Percentiles rank a stretch among this genome's conserved stretches.
Evolutionary conservation across 2,329 filamentous ascomycete genomes (phyloP).

Genomic region (Penicillium frequentans): DNA sequence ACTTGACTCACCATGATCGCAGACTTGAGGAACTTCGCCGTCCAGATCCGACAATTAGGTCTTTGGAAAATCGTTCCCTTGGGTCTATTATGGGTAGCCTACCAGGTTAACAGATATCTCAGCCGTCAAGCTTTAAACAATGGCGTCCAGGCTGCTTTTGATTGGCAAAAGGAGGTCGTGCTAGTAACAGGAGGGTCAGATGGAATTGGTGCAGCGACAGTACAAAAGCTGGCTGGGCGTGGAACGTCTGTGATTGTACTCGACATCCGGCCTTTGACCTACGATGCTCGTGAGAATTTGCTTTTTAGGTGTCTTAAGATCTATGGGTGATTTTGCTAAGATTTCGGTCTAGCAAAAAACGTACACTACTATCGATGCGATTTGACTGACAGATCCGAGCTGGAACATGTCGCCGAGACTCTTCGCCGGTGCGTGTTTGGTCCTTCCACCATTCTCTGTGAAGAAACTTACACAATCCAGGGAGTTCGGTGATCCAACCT

Average conservation of each 20-base stretch:
- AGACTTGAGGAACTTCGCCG: background rate
- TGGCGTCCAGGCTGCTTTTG: background rate
- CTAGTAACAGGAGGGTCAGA: conserved; percentile 7
- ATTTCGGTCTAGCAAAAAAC: background rate
- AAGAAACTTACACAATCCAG: background rate
- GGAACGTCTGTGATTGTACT: conserved; percentile 6
- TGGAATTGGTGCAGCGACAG: conserved; percentile 6
- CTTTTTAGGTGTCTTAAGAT: background rate
- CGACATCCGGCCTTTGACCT: conserved; percentile 8
- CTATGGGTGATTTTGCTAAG: background rate
- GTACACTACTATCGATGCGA: conserved; percentile 7
- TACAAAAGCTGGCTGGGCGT: background rate
- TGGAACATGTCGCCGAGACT: conserved; percentile 2
- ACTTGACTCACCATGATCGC: background rate
- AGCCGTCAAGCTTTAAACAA: conserved; percentile 4
- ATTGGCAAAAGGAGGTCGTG: conserved; percentile 9
- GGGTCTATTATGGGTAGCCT: background rate
- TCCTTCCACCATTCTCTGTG: background rate
- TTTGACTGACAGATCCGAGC: background rate
- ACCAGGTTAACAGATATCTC: conserved; percentile 4
- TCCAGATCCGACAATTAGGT: background rate
- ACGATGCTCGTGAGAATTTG: background rate
- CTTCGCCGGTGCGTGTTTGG: background rate
- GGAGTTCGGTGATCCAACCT: conserved; percentile 1
- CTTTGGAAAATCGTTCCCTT: background rate